Evolutionary conservation across 2,329 filamentous ascomycete species (phyloP).

Genomic region (Fusarium avenaceum): DNA sequence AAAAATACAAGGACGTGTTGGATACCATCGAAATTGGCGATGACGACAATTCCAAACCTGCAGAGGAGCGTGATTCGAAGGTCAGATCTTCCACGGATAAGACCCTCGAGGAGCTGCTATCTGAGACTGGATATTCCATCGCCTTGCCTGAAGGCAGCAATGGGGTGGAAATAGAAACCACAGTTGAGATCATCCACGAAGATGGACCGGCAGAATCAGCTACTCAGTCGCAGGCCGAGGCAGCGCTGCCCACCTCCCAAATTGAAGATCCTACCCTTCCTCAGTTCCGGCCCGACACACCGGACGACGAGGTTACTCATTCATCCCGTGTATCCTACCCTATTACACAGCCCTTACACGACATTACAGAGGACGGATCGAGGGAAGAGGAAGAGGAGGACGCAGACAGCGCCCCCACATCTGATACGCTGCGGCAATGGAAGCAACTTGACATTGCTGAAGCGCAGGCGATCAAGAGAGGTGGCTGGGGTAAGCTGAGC

Average conservation of each 20-base stretch:
- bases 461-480: conserved; percentile 75
- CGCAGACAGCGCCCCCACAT: conserved; percentile 42
- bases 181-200: conserved; percentile 45
- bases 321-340: conserved; percentile 42
- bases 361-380: conserved; percentile 5
- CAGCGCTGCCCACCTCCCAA: conserved; percentile 32
- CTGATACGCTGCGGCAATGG: conserved; percentile 60
- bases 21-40: conserved; percentile 55
- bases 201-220: conserved; percentile 36
- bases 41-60: conserved; percentile 45
- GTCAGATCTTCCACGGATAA: conserved; percentile 43
- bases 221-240: conserved; percentile 36
- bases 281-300: conserved; percentile 74
- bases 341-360: conserved; percentile 27
- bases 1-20: conserved; percentile 66
- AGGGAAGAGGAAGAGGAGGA: conserved; percentile 23
- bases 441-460: conserved; percentile 74
- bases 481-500: conserved; percentile 83
- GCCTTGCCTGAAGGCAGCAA: conserved; percentile 52
- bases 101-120: conserved; percentile 56
- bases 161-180: conserved; percentile 52
- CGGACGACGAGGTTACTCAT: conserved; percentile 39
- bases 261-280: conserved; percentile 74
- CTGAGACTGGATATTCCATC: conserved; percentile 61
- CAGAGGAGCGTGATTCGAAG: conserved; percentile 21